Conservation (phyloP, 495 filamentous ascomycete species). For the Aspergillus ellipticus region DNA sequence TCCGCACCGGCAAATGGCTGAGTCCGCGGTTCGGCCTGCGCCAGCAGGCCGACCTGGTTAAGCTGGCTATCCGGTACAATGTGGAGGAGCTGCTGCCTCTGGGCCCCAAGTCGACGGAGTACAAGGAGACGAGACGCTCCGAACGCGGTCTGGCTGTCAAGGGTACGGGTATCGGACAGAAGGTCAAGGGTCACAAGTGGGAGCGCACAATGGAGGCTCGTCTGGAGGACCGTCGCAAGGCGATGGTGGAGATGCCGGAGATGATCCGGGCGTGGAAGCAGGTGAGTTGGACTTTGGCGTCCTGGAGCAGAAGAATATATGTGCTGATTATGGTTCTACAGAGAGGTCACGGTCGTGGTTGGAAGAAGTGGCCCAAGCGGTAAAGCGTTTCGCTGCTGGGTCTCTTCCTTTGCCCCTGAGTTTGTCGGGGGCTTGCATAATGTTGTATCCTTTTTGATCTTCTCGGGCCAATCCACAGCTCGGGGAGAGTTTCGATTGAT, state of each 20-base stretch:
- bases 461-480: conserved; percentile 12
- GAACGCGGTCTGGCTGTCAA: conserved; percentile 76
- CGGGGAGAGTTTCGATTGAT: conserved; percentile 18
- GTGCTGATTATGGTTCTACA: conserved; percentile 38
- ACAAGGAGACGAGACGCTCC: conserved; percentile 58
- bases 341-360: conserved; percentile 81
- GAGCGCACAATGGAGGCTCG: conserved; percentile 80
- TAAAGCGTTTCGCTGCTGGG: conserved; percentile 24
- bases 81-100: conserved; percentile 81
- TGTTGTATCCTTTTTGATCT: conserved; percentile 25
- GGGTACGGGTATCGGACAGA: conserved; percentile 88
- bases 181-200: conserved; percentile 90
- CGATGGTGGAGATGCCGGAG: conserved; percentile 87
- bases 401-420: conserved; percentile 12
- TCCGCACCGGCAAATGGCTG: conserved; percentile 71
- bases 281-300: conserved; percentile 47
- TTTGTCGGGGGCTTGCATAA: conserved; percentile 22
- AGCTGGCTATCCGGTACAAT: conserved; percentile 73
- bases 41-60: conserved; percentile 86
- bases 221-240: conserved; percentile 82
- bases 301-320: neutral
- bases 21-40: conserved; percentile 76
- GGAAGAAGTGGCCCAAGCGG: conserved; percentile 83
- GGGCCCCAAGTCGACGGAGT: conserved; percentile 70
- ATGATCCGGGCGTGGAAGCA: conserved; percentile 91